Percentiles rank a stretch among this genome's conserved stretches.
phyloP scores from a whole-genome alignment of 257 asterid genomes.

The Henckelia pumila region DNA sequence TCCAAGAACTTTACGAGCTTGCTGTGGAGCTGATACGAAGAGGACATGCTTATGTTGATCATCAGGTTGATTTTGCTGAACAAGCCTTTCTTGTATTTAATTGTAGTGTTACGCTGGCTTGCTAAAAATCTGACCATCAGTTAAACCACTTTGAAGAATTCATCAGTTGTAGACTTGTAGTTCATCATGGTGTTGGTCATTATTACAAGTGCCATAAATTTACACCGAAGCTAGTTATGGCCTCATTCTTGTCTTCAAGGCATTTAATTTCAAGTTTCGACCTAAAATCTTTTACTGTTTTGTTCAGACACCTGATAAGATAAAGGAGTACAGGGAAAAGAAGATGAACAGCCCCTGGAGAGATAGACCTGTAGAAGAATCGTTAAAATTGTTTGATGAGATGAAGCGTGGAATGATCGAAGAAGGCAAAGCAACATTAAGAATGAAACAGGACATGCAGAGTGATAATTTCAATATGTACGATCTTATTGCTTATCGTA shows the following conservation, averaged over 20 bases:
- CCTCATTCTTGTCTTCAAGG: constrained; percentile 9
- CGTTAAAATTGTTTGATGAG: constrained; percentile 72
- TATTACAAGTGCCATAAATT: background rate
- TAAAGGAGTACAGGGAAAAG: constrained; percentile 83
- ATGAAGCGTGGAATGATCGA: constrained; percentile 80
- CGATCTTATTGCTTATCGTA: constrained; percentile 91
- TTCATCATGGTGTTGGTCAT: background rate
- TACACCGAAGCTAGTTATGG: background rate
- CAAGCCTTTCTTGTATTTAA: constrained; percentile 10
- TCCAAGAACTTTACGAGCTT: constrained; percentile 82
- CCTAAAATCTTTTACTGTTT: constrained; percentile 18
- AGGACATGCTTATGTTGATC: constrained; percentile 95
- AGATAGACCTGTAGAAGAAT: constrained; percentile 80
- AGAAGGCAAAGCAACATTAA: constrained; percentile 88
- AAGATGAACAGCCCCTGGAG: constrained; percentile 98
- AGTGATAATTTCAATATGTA: constrained; percentile 92
- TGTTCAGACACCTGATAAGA: constrained; percentile 80
- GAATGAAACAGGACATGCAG: constrained; percentile 99
- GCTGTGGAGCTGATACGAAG: constrained; percentile 83
- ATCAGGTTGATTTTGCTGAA: constrained; percentile 58
- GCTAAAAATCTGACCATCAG: background rate
- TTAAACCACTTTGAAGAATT: constrained; percentile 1
- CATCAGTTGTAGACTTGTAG: background rate
- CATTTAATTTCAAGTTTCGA: constrained; percentile 7
- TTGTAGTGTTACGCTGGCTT: background rate